These are phyloP conservation scores for Aegilops tauschii DNA, from an alignment of 176 grass and related monocot genomes.

Conservation along the genomic window DNA sequence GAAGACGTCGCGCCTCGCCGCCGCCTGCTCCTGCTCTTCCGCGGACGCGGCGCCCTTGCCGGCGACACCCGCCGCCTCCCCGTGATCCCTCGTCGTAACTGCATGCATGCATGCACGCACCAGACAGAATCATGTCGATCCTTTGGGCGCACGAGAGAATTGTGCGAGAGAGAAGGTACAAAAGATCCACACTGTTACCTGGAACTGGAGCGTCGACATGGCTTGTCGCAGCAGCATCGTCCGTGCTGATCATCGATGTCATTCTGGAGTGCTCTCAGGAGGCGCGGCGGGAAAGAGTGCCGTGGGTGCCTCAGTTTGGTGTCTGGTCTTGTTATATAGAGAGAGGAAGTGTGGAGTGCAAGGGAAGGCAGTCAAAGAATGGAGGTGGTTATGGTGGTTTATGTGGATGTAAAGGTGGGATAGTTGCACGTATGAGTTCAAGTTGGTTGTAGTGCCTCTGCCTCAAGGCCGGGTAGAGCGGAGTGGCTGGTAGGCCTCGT, in stretches of 20 bases:
- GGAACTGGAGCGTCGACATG: background rate
- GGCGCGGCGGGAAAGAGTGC: background rate
- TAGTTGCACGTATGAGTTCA: conserved; percentile 26
- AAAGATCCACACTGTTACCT: conserved; percentile 15
- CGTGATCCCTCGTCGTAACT: background rate
- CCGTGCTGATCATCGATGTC: conserved; percentile 16
- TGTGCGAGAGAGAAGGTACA: too few species aligned
- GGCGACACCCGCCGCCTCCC: background rate
- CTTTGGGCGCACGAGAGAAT: background rate
- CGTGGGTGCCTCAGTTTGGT: conserved; percentile 37
- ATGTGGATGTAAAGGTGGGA: conserved; percentile 28
- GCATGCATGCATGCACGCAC: background rate
- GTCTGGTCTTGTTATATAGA: conserved; percentile 29
- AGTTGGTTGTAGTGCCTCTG: conserved; percentile 1
- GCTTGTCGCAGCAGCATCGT: background rate
- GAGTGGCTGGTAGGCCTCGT: background rate
- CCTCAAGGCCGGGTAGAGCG: background rate
- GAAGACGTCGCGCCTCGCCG: conserved; percentile 38
- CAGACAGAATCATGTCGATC: background rate
- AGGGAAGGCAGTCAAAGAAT: conserved; percentile 64
- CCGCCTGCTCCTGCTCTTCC: background rate
- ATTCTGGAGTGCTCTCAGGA: background rate
- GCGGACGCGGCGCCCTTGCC: background rate
- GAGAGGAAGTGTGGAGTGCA: conserved; percentile 59
- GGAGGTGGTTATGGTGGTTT: conserved; percentile 77